Conservation (phyloP, 805 yeast genomes). For the Kuraishia ogatae region DNA sequence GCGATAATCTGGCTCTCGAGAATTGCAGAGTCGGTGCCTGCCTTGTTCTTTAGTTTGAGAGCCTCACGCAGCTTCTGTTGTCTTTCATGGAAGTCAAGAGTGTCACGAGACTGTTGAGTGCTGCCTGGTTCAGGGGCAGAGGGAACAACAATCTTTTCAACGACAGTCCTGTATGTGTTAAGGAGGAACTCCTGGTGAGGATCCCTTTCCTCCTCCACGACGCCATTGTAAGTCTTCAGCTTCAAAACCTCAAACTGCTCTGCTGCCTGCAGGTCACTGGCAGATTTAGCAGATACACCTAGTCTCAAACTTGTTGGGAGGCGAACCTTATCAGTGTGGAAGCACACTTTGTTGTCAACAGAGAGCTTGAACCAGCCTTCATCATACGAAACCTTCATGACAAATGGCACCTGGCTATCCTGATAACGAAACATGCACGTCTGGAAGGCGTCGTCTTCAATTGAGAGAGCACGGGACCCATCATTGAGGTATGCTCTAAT, state of each 20-base stretch:
- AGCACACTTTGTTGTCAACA: constrained; percentile 61
- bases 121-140: neutral
- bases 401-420: constrained; percentile 62
- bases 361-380: constrained; percentile 45
- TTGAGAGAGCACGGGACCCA: constrained; percentile 31
- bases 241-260: constrained; percentile 62
- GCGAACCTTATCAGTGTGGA: constrained; percentile 49
- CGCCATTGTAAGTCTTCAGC: constrained; percentile 43
- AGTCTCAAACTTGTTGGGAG: constrained; percentile 37
- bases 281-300: constrained; percentile 46
- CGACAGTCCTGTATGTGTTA: neutral
- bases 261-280: constrained; percentile 21
- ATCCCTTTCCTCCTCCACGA: constrained; percentile 13
- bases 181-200: neutral
- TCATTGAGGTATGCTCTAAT: constrained; percentile 55
- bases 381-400: constrained; percentile 57
- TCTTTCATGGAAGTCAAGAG: constrained; percentile 8
- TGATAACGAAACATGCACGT: constrained; percentile 52
- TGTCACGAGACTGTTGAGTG: constrained; percentile 1
- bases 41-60: neutral
- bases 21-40: neutral
- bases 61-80: constrained; percentile 7
- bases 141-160: neutral
- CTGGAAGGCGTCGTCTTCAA: constrained; percentile 32
- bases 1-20: neutral